phyloP scores from a whole-genome alignment of 2,329 filamentous ascomycete genomes.

The Cercospora berteroae region DNA sequence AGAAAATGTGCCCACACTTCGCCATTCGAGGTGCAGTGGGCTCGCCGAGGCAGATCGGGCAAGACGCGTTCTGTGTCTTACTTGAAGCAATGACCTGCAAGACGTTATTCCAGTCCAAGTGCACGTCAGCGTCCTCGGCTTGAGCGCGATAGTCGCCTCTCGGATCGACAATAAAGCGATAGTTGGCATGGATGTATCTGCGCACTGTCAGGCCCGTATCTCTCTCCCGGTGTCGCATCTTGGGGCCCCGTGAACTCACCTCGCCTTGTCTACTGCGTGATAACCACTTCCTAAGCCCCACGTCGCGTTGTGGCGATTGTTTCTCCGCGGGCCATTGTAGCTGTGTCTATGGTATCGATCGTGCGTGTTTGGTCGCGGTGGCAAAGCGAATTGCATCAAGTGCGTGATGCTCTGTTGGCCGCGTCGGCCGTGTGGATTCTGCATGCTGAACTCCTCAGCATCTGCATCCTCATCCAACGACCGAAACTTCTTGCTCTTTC shows the following conservation, averaged over 20 bases:
- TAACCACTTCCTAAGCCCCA: constrained; percentile 88
- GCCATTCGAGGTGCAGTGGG: constrained; percentile 96
- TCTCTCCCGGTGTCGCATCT: not conserved
- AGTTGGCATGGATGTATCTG: constrained; percentile 91
- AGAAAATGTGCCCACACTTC: constrained; percentile 95
- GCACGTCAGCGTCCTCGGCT: constrained; percentile 79
- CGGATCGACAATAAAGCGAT: constrained; percentile 91
- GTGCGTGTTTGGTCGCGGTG: constrained; percentile 65
- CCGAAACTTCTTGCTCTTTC: constrained; percentile 71
- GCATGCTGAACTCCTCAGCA: constrained; percentile 58
- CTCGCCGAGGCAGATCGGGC: constrained; percentile 90
- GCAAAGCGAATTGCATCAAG: constrained; percentile 84
- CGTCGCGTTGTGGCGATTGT: constrained; percentile 65
- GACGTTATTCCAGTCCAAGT: constrained; percentile 86
- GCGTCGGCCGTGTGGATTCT: constrained; percentile 59
- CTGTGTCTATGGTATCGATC: constrained; percentile 47
- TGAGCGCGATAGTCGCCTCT: constrained; percentile 75
- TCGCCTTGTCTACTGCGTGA: constrained; percentile 85
- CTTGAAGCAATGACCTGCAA: constrained; percentile 88
- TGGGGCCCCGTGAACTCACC: constrained; percentile 49
- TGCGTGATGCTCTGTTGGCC: constrained; percentile 97
- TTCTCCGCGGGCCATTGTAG: constrained; percentile 43
- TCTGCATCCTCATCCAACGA: constrained; percentile 77
- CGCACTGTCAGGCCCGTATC: constrained; percentile 18
- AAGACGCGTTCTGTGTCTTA: constrained; percentile 82